Base-by-base conservation (phyloP, 352 stramenopile genomes). In the Globisporangium cystogenes region DNA sequence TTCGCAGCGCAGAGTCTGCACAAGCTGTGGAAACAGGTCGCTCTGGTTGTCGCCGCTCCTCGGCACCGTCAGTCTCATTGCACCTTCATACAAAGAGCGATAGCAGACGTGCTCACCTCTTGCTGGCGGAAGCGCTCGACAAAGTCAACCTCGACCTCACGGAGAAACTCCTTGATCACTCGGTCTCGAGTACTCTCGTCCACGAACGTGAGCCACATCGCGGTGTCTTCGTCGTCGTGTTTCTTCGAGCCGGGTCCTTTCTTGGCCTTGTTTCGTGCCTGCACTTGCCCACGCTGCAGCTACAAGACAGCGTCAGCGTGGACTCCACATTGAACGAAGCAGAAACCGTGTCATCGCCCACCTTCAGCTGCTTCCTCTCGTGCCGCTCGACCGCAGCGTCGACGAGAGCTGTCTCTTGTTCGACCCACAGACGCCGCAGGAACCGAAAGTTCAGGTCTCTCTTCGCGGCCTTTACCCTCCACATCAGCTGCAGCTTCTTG, bases 21-120 rank as follows among this genome's bases (percentile, higher is more conserved):
- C 64, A 4, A 87, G 52, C 36, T 87, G 76, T 33, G 74, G 76
- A 27, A 83, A 81, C n/a, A 85, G 66, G 15, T 87, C 76, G 3
- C 10, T 23, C 47, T 53, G 29, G 7, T 23, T 7, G 2, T 20
- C 41, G 27, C 2, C 41, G 15, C 5, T 11, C 5, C 1, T 20
- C 10, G 7, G 4, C n/a, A 33, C 15, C 14, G 46, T 51, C 31
- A 41, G 15, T 31, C 15, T 16, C 14, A 45, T 14, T 12, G 16
- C 39, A 21, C 12, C 11, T 12, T 39, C 11, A 12, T 11, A 20
- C 7, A 26, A 24, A 40, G 3, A 29, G 16, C 6, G 18, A 27
- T 27, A 37, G 14, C 6, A 50, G 11, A 2, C 15, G 18, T 26
- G 11, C 39, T 49, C 29, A 78, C 64, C 64, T 87, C 74, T 65